Conservation (phyloP, 495 filamentous ascomycete genomes). For the Neurospora africana region DNA sequence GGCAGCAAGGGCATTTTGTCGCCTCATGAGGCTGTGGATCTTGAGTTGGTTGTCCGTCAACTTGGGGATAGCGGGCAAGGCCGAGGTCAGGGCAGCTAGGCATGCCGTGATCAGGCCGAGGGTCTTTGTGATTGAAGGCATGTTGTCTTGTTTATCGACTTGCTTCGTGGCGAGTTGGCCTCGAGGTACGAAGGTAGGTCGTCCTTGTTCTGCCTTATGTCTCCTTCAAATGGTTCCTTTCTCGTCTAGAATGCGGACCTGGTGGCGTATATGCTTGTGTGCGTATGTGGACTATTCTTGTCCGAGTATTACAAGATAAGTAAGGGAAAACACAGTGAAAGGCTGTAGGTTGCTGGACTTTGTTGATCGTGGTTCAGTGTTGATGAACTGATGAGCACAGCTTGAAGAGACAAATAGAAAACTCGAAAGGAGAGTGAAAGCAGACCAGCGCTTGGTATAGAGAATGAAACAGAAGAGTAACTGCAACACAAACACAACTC, state of each 20-base stretch:
- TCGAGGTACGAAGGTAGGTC: not conserved
- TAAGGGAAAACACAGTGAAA: constrained; percentile 9
- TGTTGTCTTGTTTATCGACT: constrained; percentile 19
- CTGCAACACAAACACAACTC: constrained; percentile 25
- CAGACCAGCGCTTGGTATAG: constrained; percentile 46
- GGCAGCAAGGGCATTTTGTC: constrained; percentile 43
- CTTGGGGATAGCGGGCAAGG: constrained; percentile 34
- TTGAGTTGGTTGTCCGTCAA: constrained; percentile 29
- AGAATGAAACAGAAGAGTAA: constrained; percentile 10
- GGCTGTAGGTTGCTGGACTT: not conserved
- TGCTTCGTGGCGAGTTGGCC: not conserved
- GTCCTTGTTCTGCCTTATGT: not conserved
- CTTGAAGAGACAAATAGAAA: constrained; percentile 6
- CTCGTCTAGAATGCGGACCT: constrained; percentile 24
- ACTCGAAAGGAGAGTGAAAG: constrained; percentile 25
- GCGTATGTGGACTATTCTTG: not conserved
- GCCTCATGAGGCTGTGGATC: constrained; percentile 35
- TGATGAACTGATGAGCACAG: constrained; percentile 6
- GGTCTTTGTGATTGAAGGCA: constrained; percentile 38
- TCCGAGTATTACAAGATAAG: constrained; percentile 33
- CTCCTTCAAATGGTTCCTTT: constrained; percentile 1
- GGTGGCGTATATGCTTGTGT: constrained; percentile 9
- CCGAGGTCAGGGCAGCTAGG: constrained; percentile 35
- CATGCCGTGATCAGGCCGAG: constrained; percentile 32
- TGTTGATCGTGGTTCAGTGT: not conserved